A percentile compares a stretch with the other conserved stretches of the same genome.
Conservation (phyloP, 139 green algal genomes). For the Diplosphaera chodatii region DNA sequence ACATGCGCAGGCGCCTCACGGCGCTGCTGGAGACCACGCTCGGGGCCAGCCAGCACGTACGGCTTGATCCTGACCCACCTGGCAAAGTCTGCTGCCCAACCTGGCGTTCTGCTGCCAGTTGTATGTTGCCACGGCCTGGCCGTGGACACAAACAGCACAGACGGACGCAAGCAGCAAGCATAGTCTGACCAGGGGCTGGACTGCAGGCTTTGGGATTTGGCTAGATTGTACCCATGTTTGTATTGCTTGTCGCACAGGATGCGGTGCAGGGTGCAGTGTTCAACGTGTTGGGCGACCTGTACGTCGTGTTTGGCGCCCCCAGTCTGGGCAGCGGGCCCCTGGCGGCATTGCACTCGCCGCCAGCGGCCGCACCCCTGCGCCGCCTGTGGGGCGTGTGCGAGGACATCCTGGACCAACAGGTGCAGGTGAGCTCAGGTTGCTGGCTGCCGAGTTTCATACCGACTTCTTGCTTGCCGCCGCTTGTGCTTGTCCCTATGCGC, state of each 20-base stretch:
- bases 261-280: neutral
- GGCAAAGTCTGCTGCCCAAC: too few species aligned
- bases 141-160: too few species aligned
- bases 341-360: neutral
- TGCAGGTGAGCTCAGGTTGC: neutral
- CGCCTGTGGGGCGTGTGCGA: neutral
- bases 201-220: too few species aligned
- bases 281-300: slow-evolving; percentile 4
- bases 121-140: too few species aligned
- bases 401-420: neutral
- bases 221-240: too few species aligned
- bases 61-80: too few species aligned
- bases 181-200: too few species aligned
- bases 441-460: too few species aligned
- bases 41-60: neutral
- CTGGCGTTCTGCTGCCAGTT: neutral
- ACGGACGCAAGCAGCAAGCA: too few species aligned
- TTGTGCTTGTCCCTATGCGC: too few species aligned
- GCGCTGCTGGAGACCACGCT: slow-evolving; percentile 1
- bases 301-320: neutral
- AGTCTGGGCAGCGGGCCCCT: neutral
- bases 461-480: too few species aligned
- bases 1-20: neutral
- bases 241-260: too few species aligned
- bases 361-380: neutral